These are phyloP conservation scores for Quercus parvula DNA, from an alignment of 306 rosid species.

Conservation along the genomic window DNA sequence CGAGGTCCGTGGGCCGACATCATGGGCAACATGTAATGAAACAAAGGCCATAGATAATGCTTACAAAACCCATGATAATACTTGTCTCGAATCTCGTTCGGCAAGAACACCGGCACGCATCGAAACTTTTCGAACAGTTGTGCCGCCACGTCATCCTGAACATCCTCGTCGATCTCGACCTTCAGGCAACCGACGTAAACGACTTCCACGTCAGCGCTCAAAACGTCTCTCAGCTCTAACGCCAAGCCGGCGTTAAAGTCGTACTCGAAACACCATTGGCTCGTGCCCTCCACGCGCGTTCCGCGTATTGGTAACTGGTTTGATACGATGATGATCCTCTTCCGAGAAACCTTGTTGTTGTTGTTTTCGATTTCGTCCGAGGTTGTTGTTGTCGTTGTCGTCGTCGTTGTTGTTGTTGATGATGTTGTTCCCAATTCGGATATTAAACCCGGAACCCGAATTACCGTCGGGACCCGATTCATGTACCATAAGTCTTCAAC, in stretches of 20 bases:
- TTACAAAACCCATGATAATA: constrained; percentile 77
- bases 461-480: constrained; percentile 23
- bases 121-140: constrained; percentile 39
- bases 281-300: constrained; percentile 5
- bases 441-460: constrained; percentile 17
- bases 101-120: constrained; percentile 60
- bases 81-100: constrained; percentile 21
- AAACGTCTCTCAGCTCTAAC: constrained; percentile 60
- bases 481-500: constrained; percentile 34
- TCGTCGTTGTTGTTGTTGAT: background rate
- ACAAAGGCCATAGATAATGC: constrained; percentile 81
- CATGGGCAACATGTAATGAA: constrained; percentile 78
- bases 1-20: constrained; percentile 47
- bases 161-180: constrained; percentile 38
- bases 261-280: constrained; percentile 48
- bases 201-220: constrained; percentile 44
- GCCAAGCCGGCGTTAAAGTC: constrained; percentile 52
- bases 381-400: background rate
- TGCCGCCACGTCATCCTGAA: constrained; percentile 53
- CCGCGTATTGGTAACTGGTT: constrained; percentile 60
- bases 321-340: constrained; percentile 52
- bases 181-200: constrained; percentile 58
- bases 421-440: constrained; percentile 11
- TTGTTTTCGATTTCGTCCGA: background rate
- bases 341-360: background rate